These are phyloP conservation scores for Carex kokanica DNA, from an alignment of 176 grass and related monocot species.

Conservation along the genomic window DNA sequence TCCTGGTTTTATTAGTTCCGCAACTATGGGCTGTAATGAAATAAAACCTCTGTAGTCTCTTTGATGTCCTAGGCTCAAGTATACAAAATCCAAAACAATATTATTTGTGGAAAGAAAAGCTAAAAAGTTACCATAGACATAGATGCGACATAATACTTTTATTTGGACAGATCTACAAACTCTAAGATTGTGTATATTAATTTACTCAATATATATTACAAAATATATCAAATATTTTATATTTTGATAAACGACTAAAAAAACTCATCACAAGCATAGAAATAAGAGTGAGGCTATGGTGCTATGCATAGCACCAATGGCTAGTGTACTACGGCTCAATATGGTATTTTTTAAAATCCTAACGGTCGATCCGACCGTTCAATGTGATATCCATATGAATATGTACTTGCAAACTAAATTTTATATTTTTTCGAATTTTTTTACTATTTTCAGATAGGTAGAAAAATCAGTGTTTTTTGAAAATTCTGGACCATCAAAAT, in stretches of 20 bases:
- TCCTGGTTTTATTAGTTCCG: not conserved
- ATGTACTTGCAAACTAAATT: too few relatives aligned
- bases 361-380: too few relatives aligned
- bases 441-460: too few relatives aligned
- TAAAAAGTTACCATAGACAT: too few relatives aligned
- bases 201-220: not conserved
- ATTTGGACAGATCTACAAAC: not conserved
- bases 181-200: not conserved
- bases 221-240: not conserved
- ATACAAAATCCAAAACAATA: slow-evolving; percentile 7
- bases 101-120: slow-evolving; percentile 2
- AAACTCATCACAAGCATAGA: not conserved
- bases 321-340: too few relatives aligned
- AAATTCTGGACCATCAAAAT: too few relatives aligned
- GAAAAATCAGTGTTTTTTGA: too few relatives aligned
- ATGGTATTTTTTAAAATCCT: too few relatives aligned
- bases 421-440: too few relatives aligned
- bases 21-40: slow-evolving; percentile 8
- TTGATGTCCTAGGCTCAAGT: not conserved
- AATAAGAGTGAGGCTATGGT: too few relatives aligned
- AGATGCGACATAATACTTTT: not conserved
- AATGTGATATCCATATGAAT: too few relatives aligned
- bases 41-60: not conserved
- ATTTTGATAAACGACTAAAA: not conserved
- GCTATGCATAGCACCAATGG: too few relatives aligned